phyloP scores from a whole-genome alignment of 108 stramenopile species.

The Epithemia pelagica region DNA sequence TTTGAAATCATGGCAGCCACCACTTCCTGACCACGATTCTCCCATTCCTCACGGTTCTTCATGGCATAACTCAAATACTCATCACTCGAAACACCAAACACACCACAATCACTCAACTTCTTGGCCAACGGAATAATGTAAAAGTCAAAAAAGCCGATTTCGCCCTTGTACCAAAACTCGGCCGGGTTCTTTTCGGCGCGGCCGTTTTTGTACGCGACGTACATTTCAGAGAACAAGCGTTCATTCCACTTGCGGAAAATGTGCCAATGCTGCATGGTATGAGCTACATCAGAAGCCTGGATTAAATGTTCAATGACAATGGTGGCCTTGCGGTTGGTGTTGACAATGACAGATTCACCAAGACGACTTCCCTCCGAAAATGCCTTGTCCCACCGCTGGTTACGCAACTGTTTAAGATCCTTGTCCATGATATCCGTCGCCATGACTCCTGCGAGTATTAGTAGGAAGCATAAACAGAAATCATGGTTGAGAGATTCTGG shows the following conservation, averaged over 20 bases:
- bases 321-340: no score
- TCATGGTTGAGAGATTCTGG: no score
- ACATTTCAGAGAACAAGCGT: conserved; percentile 1
- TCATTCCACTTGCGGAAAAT: conserved; percentile 13
- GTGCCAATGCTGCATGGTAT: no score
- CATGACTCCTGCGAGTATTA: no score
- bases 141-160: no score
- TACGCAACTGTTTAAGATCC: conserved; percentile 5
- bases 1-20: not conserved
- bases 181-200: no score
- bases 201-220: not conserved
- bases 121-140: conserved; percentile 1
- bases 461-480: no score
- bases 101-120: conserved; percentile 3
- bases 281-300: conserved; percentile 39
- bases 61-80: conserved; percentile 4
- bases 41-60: conserved; percentile 1
- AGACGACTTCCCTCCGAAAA: not conserved
- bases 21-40: not conserved
- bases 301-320: conserved; percentile 45
- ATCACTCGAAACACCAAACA: no score
- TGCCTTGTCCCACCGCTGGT: conserved; percentile 8
- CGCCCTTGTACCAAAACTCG: no score
- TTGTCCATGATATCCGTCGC: no score
- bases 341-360: conserved; percentile 2